These are phyloP conservation scores for Metschnikowia sp. DNA, from an alignment of 805 yeast species.

Conservation along the genomic window DNA sequence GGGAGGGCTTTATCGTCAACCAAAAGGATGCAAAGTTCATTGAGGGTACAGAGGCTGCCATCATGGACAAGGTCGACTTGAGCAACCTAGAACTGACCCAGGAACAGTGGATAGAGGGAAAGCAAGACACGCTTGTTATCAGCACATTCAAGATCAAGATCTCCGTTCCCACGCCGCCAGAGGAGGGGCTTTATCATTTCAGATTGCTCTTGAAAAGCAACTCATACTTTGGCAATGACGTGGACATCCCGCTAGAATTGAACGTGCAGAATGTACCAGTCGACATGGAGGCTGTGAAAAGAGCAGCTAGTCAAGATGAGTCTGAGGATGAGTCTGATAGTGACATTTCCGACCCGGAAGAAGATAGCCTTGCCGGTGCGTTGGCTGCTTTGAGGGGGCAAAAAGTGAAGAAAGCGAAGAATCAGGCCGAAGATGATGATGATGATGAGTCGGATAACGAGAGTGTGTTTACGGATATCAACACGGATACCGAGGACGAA, in stretches of 20 bases:
- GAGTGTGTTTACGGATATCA: constrained; percentile 42
- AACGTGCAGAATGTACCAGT: constrained; percentile 54
- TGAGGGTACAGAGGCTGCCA: constrained; percentile 55
- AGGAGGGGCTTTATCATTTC: constrained; percentile 62
- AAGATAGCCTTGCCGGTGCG: constrained; percentile 73
- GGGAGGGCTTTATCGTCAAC: constrained; percentile 66
- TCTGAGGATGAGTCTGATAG: constrained; percentile 45
- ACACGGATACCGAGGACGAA: constrained; percentile 42
- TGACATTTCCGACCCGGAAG: constrained; percentile 67
- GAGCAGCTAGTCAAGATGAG: constrained; percentile 31
- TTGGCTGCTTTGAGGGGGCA: constrained; percentile 68
- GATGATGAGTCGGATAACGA: constrained; percentile 39
- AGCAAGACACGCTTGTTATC: constrained; percentile 40
- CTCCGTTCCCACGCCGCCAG: constrained; percentile 73
- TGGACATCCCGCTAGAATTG: constrained; percentile 68
- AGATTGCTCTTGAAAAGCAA: constrained; percentile 67
- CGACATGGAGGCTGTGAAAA: constrained; percentile 18
- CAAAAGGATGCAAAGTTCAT: constrained; percentile 80
- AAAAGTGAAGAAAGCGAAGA: constrained; percentile 40
- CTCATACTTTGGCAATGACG: constrained; percentile 78
- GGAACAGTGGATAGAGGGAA: constrained; percentile 48
- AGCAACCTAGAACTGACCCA: constrained; percentile 53
- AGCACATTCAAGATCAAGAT: constrained; percentile 77
- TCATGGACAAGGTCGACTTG: constrained; percentile 49
- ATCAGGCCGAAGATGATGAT: constrained; percentile 23